Percentiles rank a stretch among this genome's conserved stretches.
These are phyloP conservation scores for Sanghuangporus weigelae DNA, from an alignment of 1,284 basidiomycete species.

Conservation along the genomic window DNA sequence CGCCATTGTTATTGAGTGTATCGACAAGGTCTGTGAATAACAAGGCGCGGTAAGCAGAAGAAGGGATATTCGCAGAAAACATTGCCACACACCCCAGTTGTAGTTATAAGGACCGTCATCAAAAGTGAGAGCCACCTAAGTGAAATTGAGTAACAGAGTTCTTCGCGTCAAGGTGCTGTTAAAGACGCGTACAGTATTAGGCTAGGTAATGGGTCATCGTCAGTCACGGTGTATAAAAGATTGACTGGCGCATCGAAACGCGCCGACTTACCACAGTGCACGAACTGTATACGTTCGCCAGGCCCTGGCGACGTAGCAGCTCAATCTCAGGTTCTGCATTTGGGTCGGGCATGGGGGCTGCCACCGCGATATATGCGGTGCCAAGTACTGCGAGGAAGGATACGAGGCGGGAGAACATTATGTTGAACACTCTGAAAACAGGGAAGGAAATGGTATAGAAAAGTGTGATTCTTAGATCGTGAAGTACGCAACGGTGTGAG, in stretches of 20 bases:
- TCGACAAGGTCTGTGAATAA: constrained; percentile 21
- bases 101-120: constrained; percentile 19
- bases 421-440: neutral
- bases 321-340: constrained; percentile 14
- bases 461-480: neutral
- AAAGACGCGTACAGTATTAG: constrained; percentile 10
- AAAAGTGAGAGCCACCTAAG: constrained; percentile 16
- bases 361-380: constrained; percentile 9
- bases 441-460: neutral
- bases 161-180: neutral
- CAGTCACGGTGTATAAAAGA: neutral
- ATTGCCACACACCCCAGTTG: constrained; percentile 8
- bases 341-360: constrained; percentile 5
- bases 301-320: constrained; percentile 11
- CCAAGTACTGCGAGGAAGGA: neutral
- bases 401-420: constrained; percentile 4
- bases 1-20: constrained; percentile 24
- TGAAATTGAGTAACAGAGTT: neutral
- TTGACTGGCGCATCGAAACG: neutral
- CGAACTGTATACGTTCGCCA: constrained; percentile 13
- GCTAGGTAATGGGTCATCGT: neutral
- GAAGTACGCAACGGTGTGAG: neutral
- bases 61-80: too few relatives aligned
- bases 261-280: constrained; percentile 8
- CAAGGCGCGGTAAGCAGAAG: neutral